Percentiles rank a stretch among this genome's conserved stretches.
Conservation (phyloP, 805 yeast genomes). For the Ogataea pignaliae region DNA sequence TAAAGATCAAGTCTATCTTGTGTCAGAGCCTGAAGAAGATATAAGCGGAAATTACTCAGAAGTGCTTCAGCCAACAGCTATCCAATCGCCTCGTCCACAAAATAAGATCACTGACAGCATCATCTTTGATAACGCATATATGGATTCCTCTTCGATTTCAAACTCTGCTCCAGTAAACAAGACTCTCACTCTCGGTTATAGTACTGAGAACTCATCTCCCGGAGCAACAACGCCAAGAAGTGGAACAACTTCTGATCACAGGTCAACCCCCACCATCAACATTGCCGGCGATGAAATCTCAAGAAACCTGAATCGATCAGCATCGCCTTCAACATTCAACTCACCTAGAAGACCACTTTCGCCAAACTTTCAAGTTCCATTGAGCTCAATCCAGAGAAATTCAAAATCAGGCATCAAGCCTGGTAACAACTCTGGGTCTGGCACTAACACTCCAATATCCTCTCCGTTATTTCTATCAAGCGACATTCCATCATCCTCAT, state of each 20-base stretch:
- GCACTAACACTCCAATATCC: constrained; percentile 42
- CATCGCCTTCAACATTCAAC: constrained; percentile 22
- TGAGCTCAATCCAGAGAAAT: constrained; percentile 61
- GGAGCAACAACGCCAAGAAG: constrained; percentile 21
- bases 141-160: constrained; percentile 11
- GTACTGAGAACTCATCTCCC: constrained; percentile 16
- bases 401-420: constrained; percentile 18
- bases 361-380: constrained; percentile 48
- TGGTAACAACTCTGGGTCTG: constrained; percentile 15
- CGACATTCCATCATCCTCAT: constrained; percentile 31
- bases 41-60: background rate
- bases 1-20: constrained; percentile 29
- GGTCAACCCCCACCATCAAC: constrained; percentile 26
- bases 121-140: constrained; percentile 20
- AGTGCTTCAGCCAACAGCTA: constrained; percentile 7
- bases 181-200: constrained; percentile 1
- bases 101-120: constrained; percentile 7
- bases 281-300: constrained; percentile 18
- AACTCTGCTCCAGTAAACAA: constrained; percentile 3
- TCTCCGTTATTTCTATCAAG: constrained; percentile 54
- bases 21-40: constrained; percentile 20
- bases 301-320: constrained; percentile 5
- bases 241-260: constrained; percentile 11
- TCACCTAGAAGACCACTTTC: constrained; percentile 59
- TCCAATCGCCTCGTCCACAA: constrained; percentile 19